These are phyloP conservation scores for Magnolia changhungtana DNA, from an alignment of 164 flowering plant genomes.

Conservation along the genomic window DNA sequence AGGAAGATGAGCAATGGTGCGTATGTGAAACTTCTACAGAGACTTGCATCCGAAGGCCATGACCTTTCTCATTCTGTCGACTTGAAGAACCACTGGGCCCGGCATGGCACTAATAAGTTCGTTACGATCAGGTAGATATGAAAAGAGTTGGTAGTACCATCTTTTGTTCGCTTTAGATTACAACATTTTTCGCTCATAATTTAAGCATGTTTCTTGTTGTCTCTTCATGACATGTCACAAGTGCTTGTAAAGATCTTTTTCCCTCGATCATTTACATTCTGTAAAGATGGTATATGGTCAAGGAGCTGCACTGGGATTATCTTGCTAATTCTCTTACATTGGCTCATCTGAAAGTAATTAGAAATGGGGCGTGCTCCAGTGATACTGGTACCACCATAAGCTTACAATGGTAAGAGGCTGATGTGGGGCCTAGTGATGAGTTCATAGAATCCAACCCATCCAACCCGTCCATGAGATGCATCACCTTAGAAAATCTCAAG, in stretches of 20 bases:
- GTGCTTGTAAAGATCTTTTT: background rate
- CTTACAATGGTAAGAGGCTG: no score
- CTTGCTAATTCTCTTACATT: background rate
- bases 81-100: slow-evolving; percentile 83
- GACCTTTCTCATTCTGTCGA: slow-evolving; percentile 70
- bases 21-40: slow-evolving; percentile 84
- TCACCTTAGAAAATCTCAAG: no score
- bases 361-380: no score
- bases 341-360: background rate
- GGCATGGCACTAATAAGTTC: slow-evolving; percentile 90
- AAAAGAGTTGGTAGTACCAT: slow-evolving; percentile 1
- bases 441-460: no score
- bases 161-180: background rate
- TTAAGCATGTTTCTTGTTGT: slow-evolving; percentile 1
- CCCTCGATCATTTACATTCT: background rate
- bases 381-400: no score
- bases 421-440: no score
- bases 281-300: slow-evolving; percentile 7
- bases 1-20: slow-evolving; percentile 94
- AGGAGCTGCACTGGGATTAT: background rate
- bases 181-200: background rate
- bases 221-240: slow-evolving; percentile 5
- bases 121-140: slow-evolving; percentile 78
- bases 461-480: no score
- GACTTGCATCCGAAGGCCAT: slow-evolving; percentile 70